These are phyloP conservation scores for Panicum miliaceum DNA, from an alignment of 176 grass and related monocot genomes.

Conservation along the genomic window DNA sequence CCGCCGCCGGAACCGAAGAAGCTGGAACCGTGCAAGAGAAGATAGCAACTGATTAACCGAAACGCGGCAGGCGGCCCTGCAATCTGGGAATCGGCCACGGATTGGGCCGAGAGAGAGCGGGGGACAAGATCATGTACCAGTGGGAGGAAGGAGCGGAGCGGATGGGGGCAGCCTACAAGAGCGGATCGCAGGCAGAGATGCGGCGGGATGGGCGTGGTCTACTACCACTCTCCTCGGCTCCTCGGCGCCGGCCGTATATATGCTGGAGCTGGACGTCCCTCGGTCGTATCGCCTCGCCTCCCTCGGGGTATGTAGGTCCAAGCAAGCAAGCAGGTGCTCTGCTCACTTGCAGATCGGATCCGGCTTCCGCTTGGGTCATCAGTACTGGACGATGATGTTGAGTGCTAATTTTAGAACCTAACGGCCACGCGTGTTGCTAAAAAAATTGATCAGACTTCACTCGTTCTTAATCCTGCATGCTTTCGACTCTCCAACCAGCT, in stretches of 20 bases:
- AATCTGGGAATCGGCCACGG: not conserved
- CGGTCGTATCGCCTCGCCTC: too few relatives aligned
- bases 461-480: too few relatives aligned
- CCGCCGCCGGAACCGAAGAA: not conserved
- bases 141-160: not conserved
- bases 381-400: too few relatives aligned
- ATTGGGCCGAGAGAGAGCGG: not conserved
- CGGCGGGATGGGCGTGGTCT: not conserved
- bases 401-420: too few relatives aligned
- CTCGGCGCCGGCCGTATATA: not conserved
- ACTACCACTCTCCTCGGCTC: not conserved
- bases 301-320: too few relatives aligned
- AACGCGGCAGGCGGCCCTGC: not conserved
- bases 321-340: too few relatives aligned
- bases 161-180: not conserved
- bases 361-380: too few relatives aligned
- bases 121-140: not conserved
- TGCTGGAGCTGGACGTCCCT: too few relatives aligned
- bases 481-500: too few relatives aligned
- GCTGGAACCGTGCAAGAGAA: not conserved
- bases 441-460: too few relatives aligned
- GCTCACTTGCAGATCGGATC: too few relatives aligned
- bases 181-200: conserved; percentile 30
- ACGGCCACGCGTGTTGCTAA: too few relatives aligned
- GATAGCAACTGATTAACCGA: not conserved